Base-by-base conservation (phyloP, 2,329 filamentous ascomycete genomes). In the Gremmenia infestans region DNA sequence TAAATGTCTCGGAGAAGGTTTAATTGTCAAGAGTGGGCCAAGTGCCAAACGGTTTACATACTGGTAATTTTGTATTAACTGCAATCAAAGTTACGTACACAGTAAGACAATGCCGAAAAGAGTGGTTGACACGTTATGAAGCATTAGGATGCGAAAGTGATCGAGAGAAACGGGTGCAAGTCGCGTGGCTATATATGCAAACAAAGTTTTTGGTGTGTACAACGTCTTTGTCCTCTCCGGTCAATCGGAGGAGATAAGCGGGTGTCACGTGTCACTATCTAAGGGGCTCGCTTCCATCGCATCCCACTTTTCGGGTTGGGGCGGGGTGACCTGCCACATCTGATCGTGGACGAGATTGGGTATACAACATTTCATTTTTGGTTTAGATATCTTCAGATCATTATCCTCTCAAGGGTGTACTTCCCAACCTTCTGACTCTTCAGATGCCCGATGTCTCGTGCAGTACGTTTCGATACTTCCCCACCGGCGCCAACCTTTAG, bases 331-430 rank as follows among this genome's bases (percentile, higher is more conserved):
- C 28, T 32, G 28, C 28, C 28, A 8, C 9, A 32, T 40, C 37
- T 17, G 37, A 17, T n/a, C 37, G n/a, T 40, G 15, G n/a, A 17
- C 17, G 5, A 17, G 37, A 40, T 40, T 40, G 37, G 14, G 14
- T 40, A 15, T 40, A 40, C 15, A 40, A n/a, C 5, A n/a, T 40
- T 40, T 40, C 15, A 39, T 40, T 49, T n/a, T 32, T 11, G 28
- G 19, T 5, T 36, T 8, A 7, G 22, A 35, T n/a, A 40, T 7
- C 17, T 23, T 74, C 78, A 90, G 65, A 91, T 76, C 52, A 80
- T 72, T 64, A 96, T 85, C 72, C 84, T 83, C 74, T 96, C 91
- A 62, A 93, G 80, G 48, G 88, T 90, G 74, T 97, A 96, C 63
- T 86, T 83, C 54, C 88, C 88, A 59, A 92, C 87, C 69, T 86